Percentiles rank a stretch among this genome's conserved stretches.
These are phyloP conservation scores for Euphorbia tirucalli DNA, from an alignment of 345 rosid species.

Conservation along the genomic window DNA sequence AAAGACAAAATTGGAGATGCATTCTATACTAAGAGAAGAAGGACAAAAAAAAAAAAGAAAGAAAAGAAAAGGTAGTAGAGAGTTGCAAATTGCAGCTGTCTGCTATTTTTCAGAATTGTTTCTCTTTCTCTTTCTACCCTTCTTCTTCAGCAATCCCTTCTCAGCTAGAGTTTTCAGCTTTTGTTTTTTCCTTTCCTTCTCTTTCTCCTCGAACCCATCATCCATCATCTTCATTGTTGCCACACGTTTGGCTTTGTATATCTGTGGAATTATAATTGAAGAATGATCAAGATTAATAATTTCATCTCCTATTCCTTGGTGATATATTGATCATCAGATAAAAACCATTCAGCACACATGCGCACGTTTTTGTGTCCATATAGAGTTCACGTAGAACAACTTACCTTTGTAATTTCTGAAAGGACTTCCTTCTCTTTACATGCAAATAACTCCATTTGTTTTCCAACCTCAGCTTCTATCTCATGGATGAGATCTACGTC, in stretches of 20 bases:
- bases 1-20: no score
- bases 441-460: constrained; percentile 58
- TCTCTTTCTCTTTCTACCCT: constrained; percentile 16
- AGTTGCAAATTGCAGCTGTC: background rate
- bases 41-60: no score
- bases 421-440: constrained; percentile 76
- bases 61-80: no score
- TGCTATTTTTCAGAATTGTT: background rate
- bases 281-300: background rate
- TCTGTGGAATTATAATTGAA: constrained; percentile 38
- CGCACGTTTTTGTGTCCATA: background rate
- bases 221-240: constrained; percentile 87
- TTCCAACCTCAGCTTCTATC: constrained; percentile 72
- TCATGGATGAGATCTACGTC: constrained; percentile 70
- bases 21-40: no score
- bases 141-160: constrained; percentile 49
- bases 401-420: constrained; percentile 65
- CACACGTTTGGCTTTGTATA: constrained; percentile 83
- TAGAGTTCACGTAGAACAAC: background rate
- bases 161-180: constrained; percentile 55
- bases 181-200: constrained; percentile 61
- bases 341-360: no score
- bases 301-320: no score
- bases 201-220: constrained; percentile 82
- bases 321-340: no score